phyloP scores from a whole-genome alignment of 176 grass and related monocot species.

The Oryza glumipatula region DNA sequence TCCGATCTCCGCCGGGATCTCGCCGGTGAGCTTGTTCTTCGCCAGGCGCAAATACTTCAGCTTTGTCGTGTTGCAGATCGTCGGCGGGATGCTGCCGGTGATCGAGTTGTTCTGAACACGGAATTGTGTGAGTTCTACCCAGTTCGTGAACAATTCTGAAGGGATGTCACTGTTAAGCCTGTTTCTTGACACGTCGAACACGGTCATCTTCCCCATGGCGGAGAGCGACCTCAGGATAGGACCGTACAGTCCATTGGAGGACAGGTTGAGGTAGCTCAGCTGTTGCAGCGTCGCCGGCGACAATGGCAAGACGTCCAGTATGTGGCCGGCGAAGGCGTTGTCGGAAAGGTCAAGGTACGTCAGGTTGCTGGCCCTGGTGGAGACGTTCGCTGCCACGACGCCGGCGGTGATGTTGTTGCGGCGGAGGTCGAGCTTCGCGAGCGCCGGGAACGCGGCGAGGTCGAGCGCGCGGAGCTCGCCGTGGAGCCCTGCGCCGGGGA shows the following conservation, averaged over 20 bases:
- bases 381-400: too few relatives aligned
- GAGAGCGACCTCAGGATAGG: conserved; percentile 33
- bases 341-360: too few relatives aligned
- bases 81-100: conserved; percentile 41
- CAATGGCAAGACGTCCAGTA: too few relatives aligned
- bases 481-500: too few relatives aligned
- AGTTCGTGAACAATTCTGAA: conserved; percentile 44
- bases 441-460: too few relatives aligned
- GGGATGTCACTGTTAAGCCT: conserved; percentile 43
- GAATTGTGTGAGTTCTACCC: conserved; percentile 53
- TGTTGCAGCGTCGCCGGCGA: not conserved
- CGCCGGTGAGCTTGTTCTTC: conserved; percentile 21
- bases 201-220: conserved; percentile 37
- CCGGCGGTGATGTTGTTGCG: too few relatives aligned
- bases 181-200: conserved; percentile 59
- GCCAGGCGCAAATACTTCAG: conserved; percentile 36
- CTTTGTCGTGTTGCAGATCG: conserved; percentile 46
- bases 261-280: conserved; percentile 54
- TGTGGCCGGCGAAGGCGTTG: too few relatives aligned
- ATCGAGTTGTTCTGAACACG: conserved; percentile 45
- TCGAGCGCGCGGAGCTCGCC: too few relatives aligned
- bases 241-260: conserved; percentile 36
- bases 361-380: not conserved
- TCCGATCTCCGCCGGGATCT: conserved; percentile 53
- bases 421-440: too few relatives aligned